A percentile compares a stretch with the other conserved stretches of the same genome.
Conservation (phyloP, 2,329 filamentous ascomycete genomes). For the Tolypocladium pustulatum region DNA sequence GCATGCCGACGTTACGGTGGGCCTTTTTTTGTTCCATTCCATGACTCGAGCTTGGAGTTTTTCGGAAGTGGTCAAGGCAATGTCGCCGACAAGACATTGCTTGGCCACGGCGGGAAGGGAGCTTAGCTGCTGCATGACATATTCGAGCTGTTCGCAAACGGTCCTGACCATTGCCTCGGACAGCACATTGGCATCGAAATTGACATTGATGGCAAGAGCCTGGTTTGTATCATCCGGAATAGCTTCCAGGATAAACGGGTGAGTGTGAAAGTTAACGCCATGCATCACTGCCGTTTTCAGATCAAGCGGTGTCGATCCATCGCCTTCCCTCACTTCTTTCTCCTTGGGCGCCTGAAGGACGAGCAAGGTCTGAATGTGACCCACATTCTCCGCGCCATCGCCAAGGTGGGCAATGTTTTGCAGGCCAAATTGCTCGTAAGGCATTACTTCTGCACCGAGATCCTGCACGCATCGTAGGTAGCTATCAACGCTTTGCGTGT, state of each 20-base stretch:
- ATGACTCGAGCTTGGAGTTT: background rate
- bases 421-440: background rate
- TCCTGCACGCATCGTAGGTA: background rate
- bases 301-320: background rate
- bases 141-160: background rate
- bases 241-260: background rate
- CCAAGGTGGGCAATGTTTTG: background rate
- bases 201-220: background rate
- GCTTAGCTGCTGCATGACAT: background rate
- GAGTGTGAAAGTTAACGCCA: background rate
- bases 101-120: background rate
- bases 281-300: background rate
- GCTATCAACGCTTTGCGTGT: background rate
- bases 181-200: background rate
- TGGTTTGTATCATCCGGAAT: no score
- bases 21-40: background rate
- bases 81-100: background rate
- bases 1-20: background rate
- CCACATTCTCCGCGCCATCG: background rate
- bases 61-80: background rate
- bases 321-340: background rate
- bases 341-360: background rate
- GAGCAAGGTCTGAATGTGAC: background rate
- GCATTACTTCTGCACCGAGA: background rate
- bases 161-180: background rate